phyloP scores from a whole-genome alignment of 176 grass and related monocot genomes.

The Otatea glauca region DNA sequence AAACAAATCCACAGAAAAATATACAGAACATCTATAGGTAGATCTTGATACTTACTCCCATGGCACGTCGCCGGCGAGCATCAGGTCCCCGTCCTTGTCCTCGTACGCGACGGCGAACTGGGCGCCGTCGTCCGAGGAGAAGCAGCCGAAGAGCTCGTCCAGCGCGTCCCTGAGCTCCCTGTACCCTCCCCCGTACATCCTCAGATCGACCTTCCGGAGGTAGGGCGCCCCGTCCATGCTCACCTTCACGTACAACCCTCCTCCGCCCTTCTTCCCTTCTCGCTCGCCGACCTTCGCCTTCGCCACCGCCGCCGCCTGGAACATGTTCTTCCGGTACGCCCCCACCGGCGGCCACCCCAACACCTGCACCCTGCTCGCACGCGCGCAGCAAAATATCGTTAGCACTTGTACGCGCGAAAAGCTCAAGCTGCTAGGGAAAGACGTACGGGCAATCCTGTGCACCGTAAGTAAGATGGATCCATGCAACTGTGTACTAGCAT shows the following conservation, averaged over 20 bases:
- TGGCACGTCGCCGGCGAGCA: conserved; percentile 80
- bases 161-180: conserved; percentile 55
- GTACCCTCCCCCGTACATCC: conserved; percentile 54
- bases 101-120: conserved; percentile 65
- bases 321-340: conserved; percentile 65
- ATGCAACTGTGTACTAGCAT: neutral
- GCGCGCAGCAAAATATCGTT: neutral
- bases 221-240: conserved; percentile 81
- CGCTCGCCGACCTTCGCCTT: conserved; percentile 2
- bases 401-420: neutral
- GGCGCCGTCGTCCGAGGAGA: conserved; percentile 16
- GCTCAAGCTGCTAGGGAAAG: neutral
- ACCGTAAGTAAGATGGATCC: neutral
- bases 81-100: conserved; percentile 82
- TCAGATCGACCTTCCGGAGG: conserved; percentile 73
- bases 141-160: conserved; percentile 64
- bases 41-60: conserved; percentile 62
- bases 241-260: conserved; percentile 61
- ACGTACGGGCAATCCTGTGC: neutral
- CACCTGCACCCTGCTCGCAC: conserved; percentile 54
- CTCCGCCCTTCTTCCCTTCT: neutral
- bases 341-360: conserved; percentile 76
- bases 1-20: neutral
- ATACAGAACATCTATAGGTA: neutral
- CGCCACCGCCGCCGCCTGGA: conserved; percentile 24